Conservation (phyloP, 2,329 filamentous ascomycete genomes). For the Exophiala aquamarina region DNA sequence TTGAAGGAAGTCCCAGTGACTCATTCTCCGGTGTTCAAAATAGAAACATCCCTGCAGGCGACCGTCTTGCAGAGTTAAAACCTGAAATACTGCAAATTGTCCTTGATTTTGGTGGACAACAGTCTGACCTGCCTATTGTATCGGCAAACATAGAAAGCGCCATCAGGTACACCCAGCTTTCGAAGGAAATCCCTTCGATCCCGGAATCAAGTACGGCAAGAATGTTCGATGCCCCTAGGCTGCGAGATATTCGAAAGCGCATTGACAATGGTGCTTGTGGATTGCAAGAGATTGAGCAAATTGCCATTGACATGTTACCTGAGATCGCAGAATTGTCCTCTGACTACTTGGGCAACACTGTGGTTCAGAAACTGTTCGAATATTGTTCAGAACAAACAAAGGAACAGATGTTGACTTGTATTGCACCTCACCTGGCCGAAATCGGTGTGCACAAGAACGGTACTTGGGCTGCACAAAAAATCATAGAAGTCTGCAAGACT, state of each 20-base stretch:
- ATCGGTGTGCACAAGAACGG: constrained; percentile 99
- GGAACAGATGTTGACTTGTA: constrained; percentile 85
- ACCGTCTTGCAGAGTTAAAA: constrained; percentile 74
- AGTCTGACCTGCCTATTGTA: constrained; percentile 74
- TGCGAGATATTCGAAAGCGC: constrained; percentile 93
- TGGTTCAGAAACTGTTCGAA: constrained; percentile 99
- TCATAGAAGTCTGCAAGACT: constrained; percentile 92
- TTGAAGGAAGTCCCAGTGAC: constrained; percentile 31
- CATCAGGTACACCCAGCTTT: constrained; percentile 70
- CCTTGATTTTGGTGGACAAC: constrained; percentile 78
- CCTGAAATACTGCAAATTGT: constrained; percentile 83
- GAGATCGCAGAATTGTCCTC: constrained; percentile 94
- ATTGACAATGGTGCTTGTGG: constrained; percentile 94
- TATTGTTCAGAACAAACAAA: constrained; percentile 88
- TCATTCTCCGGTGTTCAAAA: constrained; percentile 21
- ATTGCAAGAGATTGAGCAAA: constrained; percentile 84
- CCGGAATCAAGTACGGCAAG: constrained; percentile 85
- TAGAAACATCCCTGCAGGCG: constrained; percentile 35
- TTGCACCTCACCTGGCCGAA: constrained; percentile 88
- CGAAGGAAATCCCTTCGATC: constrained; percentile 84
- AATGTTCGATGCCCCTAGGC: constrained; percentile 88
- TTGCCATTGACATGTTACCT: constrained; percentile 89
- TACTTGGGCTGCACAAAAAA: constrained; percentile 98
- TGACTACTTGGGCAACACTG: constrained; percentile 96
- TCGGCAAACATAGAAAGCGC: constrained; percentile 72